Evolutionary conservation across 352 stramenopile genomes (phyloP).

Genomic region (Phytophthora palmivora): DNA sequence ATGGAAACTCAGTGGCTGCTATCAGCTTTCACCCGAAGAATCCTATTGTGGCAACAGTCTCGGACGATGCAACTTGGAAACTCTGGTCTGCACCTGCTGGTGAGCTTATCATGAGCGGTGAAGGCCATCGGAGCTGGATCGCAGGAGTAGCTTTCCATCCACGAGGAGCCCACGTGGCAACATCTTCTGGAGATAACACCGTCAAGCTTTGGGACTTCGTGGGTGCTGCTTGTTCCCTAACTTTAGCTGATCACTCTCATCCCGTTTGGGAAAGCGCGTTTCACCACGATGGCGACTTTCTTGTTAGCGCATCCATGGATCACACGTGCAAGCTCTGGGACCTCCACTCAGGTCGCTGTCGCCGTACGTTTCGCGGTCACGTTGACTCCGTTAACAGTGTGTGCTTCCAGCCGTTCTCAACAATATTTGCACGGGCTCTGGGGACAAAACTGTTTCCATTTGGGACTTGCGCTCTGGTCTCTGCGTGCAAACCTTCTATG

Average conservation of each 20-base stretch:
- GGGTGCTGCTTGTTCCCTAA: slow-evolving; percentile 87
- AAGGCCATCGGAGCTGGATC: slow-evolving; percentile 94
- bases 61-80: slow-evolving; percentile 96
- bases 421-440: slow-evolving; percentile 92
- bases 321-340: slow-evolving; percentile 96
- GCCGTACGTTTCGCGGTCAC: slow-evolving; percentile 94
- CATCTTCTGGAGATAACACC: slow-evolving; percentile 92
- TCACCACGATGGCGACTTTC: slow-evolving; percentile 94
- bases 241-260: slow-evolving; percentile 93
- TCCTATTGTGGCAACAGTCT: slow-evolving; percentile 91
- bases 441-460: slow-evolving; percentile 96
- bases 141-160: slow-evolving; percentile 93
- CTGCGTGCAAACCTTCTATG: slow-evolving; percentile 95
- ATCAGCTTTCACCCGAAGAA: slow-evolving; percentile 95
- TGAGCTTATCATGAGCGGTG: slow-evolving; percentile 95
- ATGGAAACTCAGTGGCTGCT: slow-evolving; percentile 90
- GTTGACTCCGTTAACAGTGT: slow-evolving; percentile 95
- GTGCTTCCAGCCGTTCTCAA: slow-evolving; percentile 93
- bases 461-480: slow-evolving; percentile 94
- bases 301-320: slow-evolving; percentile 94
- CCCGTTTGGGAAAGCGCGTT: slow-evolving; percentile 95
- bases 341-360: slow-evolving; percentile 85
- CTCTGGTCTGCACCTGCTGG: slow-evolving; percentile 93
- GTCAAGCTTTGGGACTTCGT: slow-evolving; percentile 97
- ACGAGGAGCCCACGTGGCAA: slow-evolving; percentile 92